Evolutionary conservation across 345 rosid species (phyloP), one percentile per base, ranked within the genome.

Genomic region (Kandelia obovata): DNA sequence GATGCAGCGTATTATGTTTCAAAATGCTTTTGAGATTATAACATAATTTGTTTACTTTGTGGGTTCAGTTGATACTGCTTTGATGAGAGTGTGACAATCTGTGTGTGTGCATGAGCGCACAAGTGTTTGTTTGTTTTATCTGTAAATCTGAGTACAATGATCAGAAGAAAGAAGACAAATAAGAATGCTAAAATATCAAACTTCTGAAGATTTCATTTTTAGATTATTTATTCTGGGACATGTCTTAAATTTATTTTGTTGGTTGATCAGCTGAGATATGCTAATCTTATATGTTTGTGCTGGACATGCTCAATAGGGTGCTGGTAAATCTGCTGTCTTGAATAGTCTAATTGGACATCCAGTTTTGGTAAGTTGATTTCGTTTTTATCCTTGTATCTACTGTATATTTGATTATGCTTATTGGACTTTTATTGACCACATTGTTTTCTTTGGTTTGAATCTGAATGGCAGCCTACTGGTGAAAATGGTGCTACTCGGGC

Each of bases 401-500:
- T 62, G 62, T 61, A 10, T 46, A 20, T 65, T 30, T 53, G 20
- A 68, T 28, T 56, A n/a, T 63, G 9, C 4, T 60, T 63, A 3
- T 20, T 67, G 70, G 66, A 57, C 27, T 74, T 69, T 28, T 75
- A 56, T 74, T 72, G 57, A 56, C 30, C 6, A 19, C 9, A 0
- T 21, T 47, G 11, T 28, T 26, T 69, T 11, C 17, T 28, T 60
- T 34, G 37, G 8, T 69, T 43, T 58, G 34, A 32, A 69, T 55
- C 60, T 55, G n/a, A 27, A 51, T 68, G 66, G 72, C 83, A 96
- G 98, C 99, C 99, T 26, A 92, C 99, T 30, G 98, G 99, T 77
- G 99, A 93, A 86, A 96, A 92, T 79, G 99, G 98, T 73, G 99
- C 98, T 75, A 96, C 99, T 27, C 89, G 97, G 20, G 92, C 98